Conservation (phyloP, 768 basidiomycete genomes). For the Tubosaeta sp. region DNA sequence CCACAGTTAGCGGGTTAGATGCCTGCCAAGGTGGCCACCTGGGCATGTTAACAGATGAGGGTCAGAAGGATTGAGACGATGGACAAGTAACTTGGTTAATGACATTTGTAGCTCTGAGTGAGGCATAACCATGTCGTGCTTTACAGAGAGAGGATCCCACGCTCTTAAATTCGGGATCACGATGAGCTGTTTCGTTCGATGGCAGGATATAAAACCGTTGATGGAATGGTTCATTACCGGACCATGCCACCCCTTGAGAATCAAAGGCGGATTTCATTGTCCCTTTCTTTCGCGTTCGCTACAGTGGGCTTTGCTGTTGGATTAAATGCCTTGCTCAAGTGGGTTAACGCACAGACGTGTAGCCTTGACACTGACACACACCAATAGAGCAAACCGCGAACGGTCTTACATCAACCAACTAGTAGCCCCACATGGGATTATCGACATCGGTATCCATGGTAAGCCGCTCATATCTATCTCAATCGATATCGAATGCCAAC, state of each 20-base stretch:
- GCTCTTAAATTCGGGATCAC: too few relatives aligned
- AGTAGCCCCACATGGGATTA: constrained; percentile 4
- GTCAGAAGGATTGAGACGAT: too few relatives aligned
- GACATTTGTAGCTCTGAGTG: too few relatives aligned
- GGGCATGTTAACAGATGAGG: too few relatives aligned
- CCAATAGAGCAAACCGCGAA: constrained; percentile 12
- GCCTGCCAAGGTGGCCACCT: not conserved
- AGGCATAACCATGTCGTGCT: too few relatives aligned
- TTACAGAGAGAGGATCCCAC: too few relatives aligned
- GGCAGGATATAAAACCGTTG: constrained; percentile 6
- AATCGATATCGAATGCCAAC: not conserved
- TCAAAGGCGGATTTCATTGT: constrained; percentile 21
- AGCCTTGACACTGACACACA: not conserved
- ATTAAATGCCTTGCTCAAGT: constrained; percentile 22
- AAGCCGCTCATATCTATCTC: not conserved
- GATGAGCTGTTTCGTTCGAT: not conserved
- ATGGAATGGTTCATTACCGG: too few relatives aligned
- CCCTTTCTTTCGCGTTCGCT: constrained; percentile 31
- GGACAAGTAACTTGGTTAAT: not conserved
- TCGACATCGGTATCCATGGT: constrained; percentile 13
- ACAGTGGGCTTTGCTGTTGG: constrained; percentile 18
- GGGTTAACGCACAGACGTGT: not conserved
- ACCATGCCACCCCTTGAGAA: constrained; percentile 6
- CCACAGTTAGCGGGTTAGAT: not conserved
- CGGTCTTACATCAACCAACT: constrained; percentile 8